These are phyloP conservation scores for Nemophila menziesii DNA, from an alignment of 257 asterid genomes.

Conservation along the genomic window DNA sequence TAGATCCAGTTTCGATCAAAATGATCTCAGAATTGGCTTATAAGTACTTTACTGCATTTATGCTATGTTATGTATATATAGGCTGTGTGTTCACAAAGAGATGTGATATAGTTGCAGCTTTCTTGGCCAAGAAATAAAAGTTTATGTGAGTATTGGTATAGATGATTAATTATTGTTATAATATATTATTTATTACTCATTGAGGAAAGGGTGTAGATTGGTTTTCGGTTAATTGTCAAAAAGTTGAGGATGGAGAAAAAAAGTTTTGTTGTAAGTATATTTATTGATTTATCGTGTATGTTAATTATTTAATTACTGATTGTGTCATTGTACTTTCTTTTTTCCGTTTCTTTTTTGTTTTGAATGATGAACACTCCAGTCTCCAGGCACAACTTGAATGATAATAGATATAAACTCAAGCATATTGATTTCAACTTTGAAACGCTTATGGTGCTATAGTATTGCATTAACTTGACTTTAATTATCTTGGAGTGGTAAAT, in stretches of 20 bases:
- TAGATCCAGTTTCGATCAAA: slow-evolving; percentile 25
- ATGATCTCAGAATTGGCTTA: slow-evolving; percentile 26
- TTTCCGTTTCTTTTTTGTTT: not conserved
- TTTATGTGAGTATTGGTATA: slow-evolving; percentile 7
- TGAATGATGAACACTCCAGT: not conserved
- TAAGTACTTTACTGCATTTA: slow-evolving; percentile 14
- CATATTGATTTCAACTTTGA: too few species aligned
- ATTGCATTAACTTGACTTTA: too few species aligned
- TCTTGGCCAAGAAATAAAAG: slow-evolving; percentile 27
- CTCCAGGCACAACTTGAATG: too few species aligned
- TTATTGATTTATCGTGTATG: slow-evolving; percentile 7
- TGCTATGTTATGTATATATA: slow-evolving; percentile 32
- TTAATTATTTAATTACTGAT: not conserved
- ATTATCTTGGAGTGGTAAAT: too few species aligned
- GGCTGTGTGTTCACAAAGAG: slow-evolving; percentile 14
- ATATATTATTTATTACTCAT: slow-evolving; percentile 9
- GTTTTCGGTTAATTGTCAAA: slow-evolving; percentile 11
- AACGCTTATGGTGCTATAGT: too few species aligned
- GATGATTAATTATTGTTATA: slow-evolving; percentile 18
- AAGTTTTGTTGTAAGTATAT: slow-evolving; percentile 6
- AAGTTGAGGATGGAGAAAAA: slow-evolving; percentile 7
- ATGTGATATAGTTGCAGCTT: slow-evolving; percentile 15
- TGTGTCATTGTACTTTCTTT: not conserved
- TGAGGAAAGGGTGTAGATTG: slow-evolving; percentile 12
- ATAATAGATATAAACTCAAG: too few species aligned